Evolutionary conservation across 768 basidiomycete species (phyloP).

Genomic region (Candolleomyces eurysporus): DNA sequence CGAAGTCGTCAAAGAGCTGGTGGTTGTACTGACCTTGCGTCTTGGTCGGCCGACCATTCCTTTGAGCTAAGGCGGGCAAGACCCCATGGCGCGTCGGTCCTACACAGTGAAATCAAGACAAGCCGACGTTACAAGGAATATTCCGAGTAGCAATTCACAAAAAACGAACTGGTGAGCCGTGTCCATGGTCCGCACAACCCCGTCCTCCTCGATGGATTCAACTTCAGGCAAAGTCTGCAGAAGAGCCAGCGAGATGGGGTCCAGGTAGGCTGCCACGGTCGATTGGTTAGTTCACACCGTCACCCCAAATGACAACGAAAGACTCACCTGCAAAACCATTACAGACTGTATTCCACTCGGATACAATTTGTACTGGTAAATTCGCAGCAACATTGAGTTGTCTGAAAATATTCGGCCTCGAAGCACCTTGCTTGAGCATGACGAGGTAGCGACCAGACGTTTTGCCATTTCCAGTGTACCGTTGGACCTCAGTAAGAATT

Average conservation of each 20-base stretch:
- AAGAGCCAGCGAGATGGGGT: constrained; percentile 18
- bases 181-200: constrained; percentile 17
- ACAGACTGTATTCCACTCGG: constrained; percentile 2
- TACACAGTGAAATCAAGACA: constrained; percentile 20
- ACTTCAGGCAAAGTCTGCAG: constrained; percentile 24
- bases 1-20: not conserved
- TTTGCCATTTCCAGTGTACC: too few species aligned
- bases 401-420: too few species aligned
- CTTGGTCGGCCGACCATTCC: constrained; percentile 8
- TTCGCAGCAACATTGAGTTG: not conserved
- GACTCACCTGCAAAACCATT: constrained; percentile 11
- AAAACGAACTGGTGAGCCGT: not conserved
- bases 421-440: too few species aligned
- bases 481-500: too few species aligned
- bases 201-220: constrained; percentile 26
- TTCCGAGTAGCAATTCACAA: not conserved
- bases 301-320: too few species aligned
- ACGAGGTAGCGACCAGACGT: too few species aligned
- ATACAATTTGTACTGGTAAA: not conserved
- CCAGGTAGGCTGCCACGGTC: constrained; percentile 26
- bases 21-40: not conserved
- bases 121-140: not conserved
- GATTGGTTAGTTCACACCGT: not conserved
- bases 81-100: constrained; percentile 32
- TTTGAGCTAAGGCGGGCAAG: constrained; percentile 23